Conservation (phyloP, 2,329 filamentous ascomycete species). For the Calonectria ilicicola region DNA sequence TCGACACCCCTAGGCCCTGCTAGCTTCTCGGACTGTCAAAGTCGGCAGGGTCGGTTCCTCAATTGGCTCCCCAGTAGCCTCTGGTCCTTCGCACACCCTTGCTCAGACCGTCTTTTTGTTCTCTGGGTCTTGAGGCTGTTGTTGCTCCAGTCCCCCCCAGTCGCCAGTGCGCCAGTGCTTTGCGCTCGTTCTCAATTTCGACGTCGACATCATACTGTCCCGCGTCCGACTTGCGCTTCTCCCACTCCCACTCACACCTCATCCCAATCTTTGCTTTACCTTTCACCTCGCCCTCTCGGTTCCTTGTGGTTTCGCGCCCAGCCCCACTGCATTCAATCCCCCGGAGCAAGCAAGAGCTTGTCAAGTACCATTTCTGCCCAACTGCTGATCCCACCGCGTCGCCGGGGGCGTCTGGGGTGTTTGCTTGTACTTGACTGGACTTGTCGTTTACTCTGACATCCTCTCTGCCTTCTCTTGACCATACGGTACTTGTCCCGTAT, state of each 20-base stretch:
- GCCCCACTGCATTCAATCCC: slow-evolving; percentile 40
- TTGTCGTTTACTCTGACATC: slow-evolving; percentile 32
- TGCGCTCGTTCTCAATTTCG: slow-evolving; percentile 32
- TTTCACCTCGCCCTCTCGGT: slow-evolving; percentile 27
- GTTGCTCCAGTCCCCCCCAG: slow-evolving; percentile 12
- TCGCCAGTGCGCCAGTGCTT: slow-evolving; percentile 19
- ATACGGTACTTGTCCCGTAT: slow-evolving; percentile 39
- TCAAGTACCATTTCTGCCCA: slow-evolving; percentile 45
- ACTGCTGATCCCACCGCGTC: slow-evolving; percentile 46
- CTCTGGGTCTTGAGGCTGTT: slow-evolving; percentile 39
- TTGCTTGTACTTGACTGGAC: slow-evolving; percentile 29
- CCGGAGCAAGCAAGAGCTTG: slow-evolving; percentile 41
- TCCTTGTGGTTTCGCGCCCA: slow-evolving; percentile 37
- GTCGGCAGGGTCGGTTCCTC: slow-evolving; percentile 44
- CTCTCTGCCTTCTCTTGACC: slow-evolving; percentile 36
- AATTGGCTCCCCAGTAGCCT: slow-evolving; percentile 42
- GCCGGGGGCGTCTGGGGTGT: slow-evolving; percentile 35
- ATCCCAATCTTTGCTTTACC: slow-evolving; percentile 26
- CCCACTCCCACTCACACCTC: slow-evolving; percentile 22
- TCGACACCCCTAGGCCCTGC: slow-evolving; percentile 41
- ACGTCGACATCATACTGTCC: slow-evolving; percentile 43
- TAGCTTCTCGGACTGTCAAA: slow-evolving; percentile 45
- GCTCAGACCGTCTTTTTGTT: slow-evolving; percentile 45
- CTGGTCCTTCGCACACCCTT: slow-evolving; percentile 37
- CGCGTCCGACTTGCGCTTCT: slow-evolving; percentile 39